Evolutionary conservation across 495 filamentous ascomycete genomes (phyloP).

Genomic region (Monascus purpureus): DNA sequence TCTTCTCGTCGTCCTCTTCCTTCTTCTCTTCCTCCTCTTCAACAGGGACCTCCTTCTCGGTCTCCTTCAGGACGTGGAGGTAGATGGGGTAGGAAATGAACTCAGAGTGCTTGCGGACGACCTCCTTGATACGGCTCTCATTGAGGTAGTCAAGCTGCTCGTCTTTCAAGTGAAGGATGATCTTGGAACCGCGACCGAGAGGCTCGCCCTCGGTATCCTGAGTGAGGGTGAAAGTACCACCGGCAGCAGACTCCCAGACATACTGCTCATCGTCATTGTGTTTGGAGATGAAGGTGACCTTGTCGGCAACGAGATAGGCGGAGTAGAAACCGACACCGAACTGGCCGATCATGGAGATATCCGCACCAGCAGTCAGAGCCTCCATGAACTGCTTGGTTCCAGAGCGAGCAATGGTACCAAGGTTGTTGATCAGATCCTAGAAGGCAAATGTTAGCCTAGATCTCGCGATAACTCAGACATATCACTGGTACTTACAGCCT

Average conservation of each 20-base stretch:
- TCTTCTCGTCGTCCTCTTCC: slow-evolving; percentile 79
- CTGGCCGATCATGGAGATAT: slow-evolving; percentile 99
- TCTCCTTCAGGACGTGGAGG: slow-evolving; percentile 97
- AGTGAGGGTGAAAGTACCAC: slow-evolving; percentile 90
- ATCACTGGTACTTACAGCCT: slow-evolving; percentile 68
- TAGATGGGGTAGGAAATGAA: slow-evolving; percentile 99
- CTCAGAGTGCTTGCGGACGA: slow-evolving; percentile 99
- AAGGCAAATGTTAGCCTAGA: not conserved
- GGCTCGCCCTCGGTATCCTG: slow-evolving; percentile 83
- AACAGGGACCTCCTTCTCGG: slow-evolving; percentile 94
- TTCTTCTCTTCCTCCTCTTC: slow-evolving; percentile 72
- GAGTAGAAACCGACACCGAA: slow-evolving; percentile 99
- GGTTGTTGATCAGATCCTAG: slow-evolving; percentile 97
- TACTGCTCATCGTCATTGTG: slow-evolving; percentile 99
- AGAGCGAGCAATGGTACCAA: slow-evolving; percentile 96
- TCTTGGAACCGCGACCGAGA: slow-evolving; percentile 90
- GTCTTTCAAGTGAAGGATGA: slow-evolving; percentile 97
- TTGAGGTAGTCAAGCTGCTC: slow-evolving; percentile 98
- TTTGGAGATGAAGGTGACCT: slow-evolving; percentile 90
- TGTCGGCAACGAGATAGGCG: slow-evolving; percentile 96
- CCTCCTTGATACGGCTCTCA: slow-evolving; percentile 98
- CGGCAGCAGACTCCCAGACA: slow-evolving; percentile 95
- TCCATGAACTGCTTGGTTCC: slow-evolving; percentile 99
- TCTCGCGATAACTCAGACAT: no score
- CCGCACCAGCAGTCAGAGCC: slow-evolving; percentile 91